Evolutionary conservation across 495 filamentous ascomycete genomes (phyloP), one percentile per base, ranked within the genome.

Genomic region (Cercophora samala): DNA sequence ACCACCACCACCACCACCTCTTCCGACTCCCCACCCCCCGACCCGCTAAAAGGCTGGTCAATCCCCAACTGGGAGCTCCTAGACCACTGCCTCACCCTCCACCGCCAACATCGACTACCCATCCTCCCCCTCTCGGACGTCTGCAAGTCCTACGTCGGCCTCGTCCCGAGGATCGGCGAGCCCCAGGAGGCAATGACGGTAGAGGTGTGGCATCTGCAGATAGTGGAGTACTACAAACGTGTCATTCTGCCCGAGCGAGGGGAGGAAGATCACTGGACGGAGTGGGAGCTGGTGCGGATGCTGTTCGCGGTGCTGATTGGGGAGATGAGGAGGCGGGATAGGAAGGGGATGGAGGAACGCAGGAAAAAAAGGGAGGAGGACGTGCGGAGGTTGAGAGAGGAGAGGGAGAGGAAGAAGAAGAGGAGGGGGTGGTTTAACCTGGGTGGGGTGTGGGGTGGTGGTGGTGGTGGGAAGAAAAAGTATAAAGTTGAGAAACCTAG

Each of bases 261-360:
- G 1, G 65, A 75, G 29, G 26, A 22, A 46, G 18, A 21, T 86
- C 3, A 46, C 3, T 46, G 84, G 83, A 76, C 80, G 26, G 83
- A 78, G 63, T 68, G 63, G 32, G 73, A 66, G 21, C 73, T 86
- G 15, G 82, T 79, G 1, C 83, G 79, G 75, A 54, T 83, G 56
- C 65, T 86, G 22, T 86, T 86, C 72, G 79, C 81, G 19, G 68
- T 85, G n/a, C 29, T 85, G 18, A 73, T 82, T 0, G 81, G 80
- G 3, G 80, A 83, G 68, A 68, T 81, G 73, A 79, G 75, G 69
- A 75, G 82, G 52, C 5, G 46, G 67, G 29, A 55, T 53, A 70
- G 70, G 23, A 46, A 52, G 60, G 72, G 66, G 54, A 59, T 66
- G 63, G 56, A 59, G 67, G 54, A 65, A 42, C 61, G 70, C 24